Conservation (phyloP, 2,329 filamentous ascomycete genomes). For the Xenoacremonium recifei region DNA sequence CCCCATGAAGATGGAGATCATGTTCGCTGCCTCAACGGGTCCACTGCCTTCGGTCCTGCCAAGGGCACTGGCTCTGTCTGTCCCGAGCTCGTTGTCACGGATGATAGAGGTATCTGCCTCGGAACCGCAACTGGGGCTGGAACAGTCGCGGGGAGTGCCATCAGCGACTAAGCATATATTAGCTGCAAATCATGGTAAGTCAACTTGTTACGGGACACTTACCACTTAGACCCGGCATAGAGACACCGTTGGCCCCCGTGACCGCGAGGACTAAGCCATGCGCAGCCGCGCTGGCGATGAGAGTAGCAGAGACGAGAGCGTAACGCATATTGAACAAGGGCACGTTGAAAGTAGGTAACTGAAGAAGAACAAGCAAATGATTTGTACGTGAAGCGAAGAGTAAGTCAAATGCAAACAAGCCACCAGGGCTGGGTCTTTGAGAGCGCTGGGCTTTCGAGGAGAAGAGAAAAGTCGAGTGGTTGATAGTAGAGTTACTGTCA, state of each 20-base stretch:
- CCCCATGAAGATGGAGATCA: constrained; percentile 62
- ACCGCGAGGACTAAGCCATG: constrained; percentile 59
- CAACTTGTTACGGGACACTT: constrained; percentile 3
- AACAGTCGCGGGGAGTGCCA: constrained; percentile 67
- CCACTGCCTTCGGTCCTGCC: constrained; percentile 62
- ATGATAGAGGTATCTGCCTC: constrained; percentile 71
- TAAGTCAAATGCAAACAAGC: too few relatives aligned
- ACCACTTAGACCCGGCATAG: constrained; percentile 56
- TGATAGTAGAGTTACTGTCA: too few relatives aligned
- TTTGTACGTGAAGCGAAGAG: too few relatives aligned
- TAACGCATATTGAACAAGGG: constrained; percentile 32
- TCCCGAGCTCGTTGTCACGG: constrained; percentile 56
- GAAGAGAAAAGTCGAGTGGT: too few relatives aligned
- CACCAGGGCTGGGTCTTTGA: too few relatives aligned
- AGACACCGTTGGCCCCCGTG: constrained; percentile 59
- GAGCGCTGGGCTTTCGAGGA: too few relatives aligned
- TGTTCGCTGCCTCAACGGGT: constrained; percentile 54
- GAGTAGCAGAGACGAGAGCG: constrained; percentile 24
- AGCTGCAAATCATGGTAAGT: neutral
- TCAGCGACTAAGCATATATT: constrained; percentile 48
- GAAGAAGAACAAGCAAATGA: too few relatives aligned
- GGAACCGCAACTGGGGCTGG: constrained; percentile 59
- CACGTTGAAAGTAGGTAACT: too few relatives aligned
- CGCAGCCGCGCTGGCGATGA: constrained; percentile 50
- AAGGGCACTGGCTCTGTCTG: constrained; percentile 53